These are phyloP conservation scores for Aspergillus piperis DNA, from an alignment of 2,329 filamentous ascomycete species.

Conservation along the genomic window DNA sequence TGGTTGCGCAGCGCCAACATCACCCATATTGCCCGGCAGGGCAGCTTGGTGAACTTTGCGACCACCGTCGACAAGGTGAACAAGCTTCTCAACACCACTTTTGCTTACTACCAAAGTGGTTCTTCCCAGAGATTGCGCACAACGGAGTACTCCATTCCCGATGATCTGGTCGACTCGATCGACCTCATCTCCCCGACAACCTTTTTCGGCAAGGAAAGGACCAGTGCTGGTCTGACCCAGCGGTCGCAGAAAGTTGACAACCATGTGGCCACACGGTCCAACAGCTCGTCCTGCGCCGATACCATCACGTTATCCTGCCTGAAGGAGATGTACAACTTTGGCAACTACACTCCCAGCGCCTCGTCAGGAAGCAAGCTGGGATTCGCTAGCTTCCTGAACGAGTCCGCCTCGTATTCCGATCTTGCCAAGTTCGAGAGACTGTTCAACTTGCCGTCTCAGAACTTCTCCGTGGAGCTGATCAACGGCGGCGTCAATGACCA, in stretches of 20 bases:
- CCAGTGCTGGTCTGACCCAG: neutral
- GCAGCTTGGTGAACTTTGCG: conserved; percentile 46
- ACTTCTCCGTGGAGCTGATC: conserved; percentile 35
- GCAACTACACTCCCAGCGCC: conserved; percentile 48
- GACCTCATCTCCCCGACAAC: conserved; percentile 56
- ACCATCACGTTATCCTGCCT: conserved; percentile 52
- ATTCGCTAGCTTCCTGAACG: conserved; percentile 56
- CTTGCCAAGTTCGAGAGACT: conserved; percentile 43
- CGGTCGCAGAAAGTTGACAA: neutral
- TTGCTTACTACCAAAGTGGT: conserved; percentile 48
- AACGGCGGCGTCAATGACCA: conserved; percentile 48
- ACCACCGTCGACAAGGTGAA: conserved; percentile 47
- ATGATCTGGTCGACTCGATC: conserved; percentile 42
- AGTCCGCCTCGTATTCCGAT: conserved; percentile 53
- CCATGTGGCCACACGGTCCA: conserved; percentile 4
- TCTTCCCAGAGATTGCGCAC: conserved; percentile 44
- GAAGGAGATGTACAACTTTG: conserved; percentile 53
- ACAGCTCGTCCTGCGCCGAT: conserved; percentile 19
- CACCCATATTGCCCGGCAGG: conserved; percentile 39
- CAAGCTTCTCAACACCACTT: conserved; percentile 51
- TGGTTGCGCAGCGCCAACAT: conserved; percentile 51
- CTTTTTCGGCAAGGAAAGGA: conserved; percentile 47
- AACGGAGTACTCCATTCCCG: conserved; percentile 44
- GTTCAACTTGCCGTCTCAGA: conserved; percentile 46
- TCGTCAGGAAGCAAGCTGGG: conserved; percentile 52